Conservation (phyloP, 768 basidiomycete species). For the Termitomyces sp. region DNA sequence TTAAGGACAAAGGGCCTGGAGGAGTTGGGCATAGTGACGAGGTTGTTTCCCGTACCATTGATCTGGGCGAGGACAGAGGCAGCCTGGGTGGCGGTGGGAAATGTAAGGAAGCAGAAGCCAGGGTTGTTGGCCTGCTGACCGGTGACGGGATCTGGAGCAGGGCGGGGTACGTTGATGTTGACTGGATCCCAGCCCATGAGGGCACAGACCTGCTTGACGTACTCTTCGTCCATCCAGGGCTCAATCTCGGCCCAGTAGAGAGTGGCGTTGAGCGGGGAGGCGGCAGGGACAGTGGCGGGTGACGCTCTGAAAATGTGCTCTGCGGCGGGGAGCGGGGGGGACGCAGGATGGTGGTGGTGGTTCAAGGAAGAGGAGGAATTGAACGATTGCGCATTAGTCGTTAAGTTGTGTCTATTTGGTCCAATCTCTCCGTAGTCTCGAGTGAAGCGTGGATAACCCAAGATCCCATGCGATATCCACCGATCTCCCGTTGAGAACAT, state of each 20-base stretch:
- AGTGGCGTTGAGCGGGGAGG: conserved; percentile 38
- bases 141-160: conserved; percentile 47
- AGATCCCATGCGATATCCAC: conserved; percentile 18
- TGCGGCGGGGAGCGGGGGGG: conserved; percentile 23
- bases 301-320: conserved; percentile 22
- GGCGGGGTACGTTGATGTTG: conserved; percentile 66
- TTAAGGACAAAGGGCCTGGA: conserved; percentile 74
- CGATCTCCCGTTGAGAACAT: conserved; percentile 24
- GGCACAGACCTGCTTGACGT: conserved; percentile 80
- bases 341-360: conserved; percentile 34
- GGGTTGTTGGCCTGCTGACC: conserved; percentile 76
- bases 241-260: conserved; percentile 88
- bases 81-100: conserved; percentile 66
- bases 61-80: conserved; percentile 67
- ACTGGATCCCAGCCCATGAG: conserved; percentile 86
- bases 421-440: conserved; percentile 24
- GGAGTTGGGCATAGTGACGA: conserved; percentile 82
- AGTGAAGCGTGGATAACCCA: conserved; percentile 15
- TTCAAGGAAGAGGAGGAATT: conserved; percentile 39
- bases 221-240: conserved; percentile 97
- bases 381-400: conserved; percentile 20
- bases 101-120: conserved; percentile 85
- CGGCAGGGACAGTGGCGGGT: conserved; percentile 16
- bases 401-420: conserved; percentile 41
- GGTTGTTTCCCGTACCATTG: conserved; percentile 35